phyloP scores from a whole-genome alignment of 148 eudicot species.

The Polygonum aviculare region DNA sequence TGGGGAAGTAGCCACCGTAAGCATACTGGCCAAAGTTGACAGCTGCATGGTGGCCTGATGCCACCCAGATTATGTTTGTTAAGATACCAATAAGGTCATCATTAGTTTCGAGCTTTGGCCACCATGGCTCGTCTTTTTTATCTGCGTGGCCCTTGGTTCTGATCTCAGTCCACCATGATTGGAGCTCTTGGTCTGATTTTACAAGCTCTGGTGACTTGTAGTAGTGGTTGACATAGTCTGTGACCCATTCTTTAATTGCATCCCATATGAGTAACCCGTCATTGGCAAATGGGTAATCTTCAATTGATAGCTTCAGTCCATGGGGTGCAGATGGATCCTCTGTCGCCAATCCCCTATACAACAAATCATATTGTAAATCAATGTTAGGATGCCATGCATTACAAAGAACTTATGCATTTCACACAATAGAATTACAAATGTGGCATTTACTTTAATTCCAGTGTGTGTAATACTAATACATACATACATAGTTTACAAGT shows the following conservation, averaged over 20 bases:
- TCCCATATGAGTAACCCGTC: constrained; percentile 59
- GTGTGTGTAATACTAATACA: no score
- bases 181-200: constrained; percentile 44
- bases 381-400: no score
- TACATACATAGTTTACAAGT: no score
- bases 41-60: constrained; percentile 81
- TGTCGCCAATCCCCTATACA: constrained; percentile 45
- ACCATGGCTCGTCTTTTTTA: constrained; percentile 69
- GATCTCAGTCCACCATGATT: constrained; percentile 75
- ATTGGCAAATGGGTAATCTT: constrained; percentile 59
- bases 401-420: no score
- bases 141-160: constrained; percentile 56
- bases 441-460: no score
- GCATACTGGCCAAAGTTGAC: constrained; percentile 79
- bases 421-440: no score
- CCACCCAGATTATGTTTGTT: constrained; percentile 67
- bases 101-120: constrained; percentile 48
- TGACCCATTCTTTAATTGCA: constrained; percentile 41
- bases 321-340: constrained; percentile 45
- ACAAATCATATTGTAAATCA: neutral
- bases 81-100: constrained; percentile 36
- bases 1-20: constrained; percentile 61
- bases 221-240: constrained; percentile 42
- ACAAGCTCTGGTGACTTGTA: constrained; percentile 23
- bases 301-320: constrained; percentile 47